Conservation (phyloP, 164 flowering plant species). For the Nymphaea colorata region DNA sequence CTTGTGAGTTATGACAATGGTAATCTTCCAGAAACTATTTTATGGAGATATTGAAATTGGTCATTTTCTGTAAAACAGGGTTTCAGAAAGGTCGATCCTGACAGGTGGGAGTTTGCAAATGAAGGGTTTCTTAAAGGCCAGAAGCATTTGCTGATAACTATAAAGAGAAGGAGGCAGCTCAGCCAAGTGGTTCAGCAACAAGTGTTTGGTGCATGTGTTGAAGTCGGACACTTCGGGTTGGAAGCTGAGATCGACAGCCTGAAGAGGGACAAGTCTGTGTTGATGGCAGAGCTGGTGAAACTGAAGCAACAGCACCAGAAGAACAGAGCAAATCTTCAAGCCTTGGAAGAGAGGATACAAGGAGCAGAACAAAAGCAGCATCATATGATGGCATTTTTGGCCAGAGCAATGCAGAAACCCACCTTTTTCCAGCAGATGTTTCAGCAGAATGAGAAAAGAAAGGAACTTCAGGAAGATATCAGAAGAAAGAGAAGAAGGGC, state of each 20-base stretch:
- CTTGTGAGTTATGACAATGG: too few relatives aligned
- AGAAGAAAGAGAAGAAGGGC: slow-evolving; percentile 44
- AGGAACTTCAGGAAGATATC: slow-evolving; percentile 39
- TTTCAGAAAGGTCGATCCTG: slow-evolving; percentile 76
- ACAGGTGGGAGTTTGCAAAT: slow-evolving; percentile 39
- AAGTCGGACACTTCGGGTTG: slow-evolving; percentile 47
- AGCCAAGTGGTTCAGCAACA: slow-evolving; percentile 29
- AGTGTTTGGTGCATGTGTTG: slow-evolving; percentile 39
- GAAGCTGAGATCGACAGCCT: slow-evolving; percentile 53
- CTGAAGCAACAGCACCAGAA: slow-evolving; percentile 69
- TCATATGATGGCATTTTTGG: slow-evolving; percentile 73
- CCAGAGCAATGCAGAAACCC: slow-evolving; percentile 58
- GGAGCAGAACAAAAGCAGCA: slow-evolving; percentile 58
- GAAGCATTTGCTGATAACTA: slow-evolving; percentile 49
- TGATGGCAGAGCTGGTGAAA: slow-evolving; percentile 53
- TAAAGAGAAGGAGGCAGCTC: slow-evolving; percentile 29
- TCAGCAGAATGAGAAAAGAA: slow-evolving; percentile 2
- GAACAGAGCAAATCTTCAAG: slow-evolving; percentile 25
- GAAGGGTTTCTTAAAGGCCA: slow-evolving; percentile 73
- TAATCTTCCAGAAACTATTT: too few relatives aligned
- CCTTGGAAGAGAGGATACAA: slow-evolving; percentile 43
- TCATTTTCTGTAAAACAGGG: slow-evolving; percentile 31
- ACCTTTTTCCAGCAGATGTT: slow-evolving; percentile 42
- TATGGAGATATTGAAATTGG: too few relatives aligned
- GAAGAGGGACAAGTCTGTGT: slow-evolving; percentile 54